These are phyloP conservation scores for Tricholoma saponaceum DNA, from an alignment of 768 basidiomycete species.

Conservation along the genomic window DNA sequence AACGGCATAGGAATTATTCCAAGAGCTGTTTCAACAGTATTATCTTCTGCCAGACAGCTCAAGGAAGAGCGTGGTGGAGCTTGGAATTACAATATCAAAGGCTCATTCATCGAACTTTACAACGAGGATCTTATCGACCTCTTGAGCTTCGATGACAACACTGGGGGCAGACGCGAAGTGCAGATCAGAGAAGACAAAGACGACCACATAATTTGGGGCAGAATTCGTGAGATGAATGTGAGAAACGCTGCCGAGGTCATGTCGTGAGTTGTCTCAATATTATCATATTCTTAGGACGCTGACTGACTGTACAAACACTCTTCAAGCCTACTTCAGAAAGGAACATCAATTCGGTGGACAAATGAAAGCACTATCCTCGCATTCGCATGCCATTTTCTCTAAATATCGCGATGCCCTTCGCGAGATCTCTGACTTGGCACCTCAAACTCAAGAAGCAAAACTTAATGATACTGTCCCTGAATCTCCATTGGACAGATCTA, in stretches of 20 bases:
- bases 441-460: constrained; percentile 87
- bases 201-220: constrained; percentile 96
- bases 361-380: constrained; percentile 97
- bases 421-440: constrained; percentile 87
- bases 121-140: constrained; percentile 99
- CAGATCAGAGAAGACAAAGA: constrained; percentile 97
- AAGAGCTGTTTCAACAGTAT: constrained; percentile 86
- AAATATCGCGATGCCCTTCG: constrained; percentile 89
- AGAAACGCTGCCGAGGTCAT: constrained; percentile 85
- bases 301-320: constrained; percentile 7
- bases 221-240: constrained; percentile 90
- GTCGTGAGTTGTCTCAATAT: constrained; percentile 55
- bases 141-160: constrained; percentile 67
- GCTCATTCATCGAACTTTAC: constrained; percentile 96
- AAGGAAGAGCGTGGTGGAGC: constrained; percentile 70
- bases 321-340: constrained; percentile 77
- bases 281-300: constrained; percentile 1
- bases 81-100: constrained; percentile 81
- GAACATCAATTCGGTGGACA: constrained; percentile 87
- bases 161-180: constrained; percentile 74
- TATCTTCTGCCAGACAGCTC: constrained; percentile 68
- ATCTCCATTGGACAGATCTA: constrained; percentile 41
- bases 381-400: constrained; percentile 99
- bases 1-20: constrained; percentile 96
- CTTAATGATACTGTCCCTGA: constrained; percentile 46